These are phyloP conservation scores for Eucalyptus erythrocorys DNA, from an alignment of 345 rosid genomes.

Conservation along the genomic window DNA sequence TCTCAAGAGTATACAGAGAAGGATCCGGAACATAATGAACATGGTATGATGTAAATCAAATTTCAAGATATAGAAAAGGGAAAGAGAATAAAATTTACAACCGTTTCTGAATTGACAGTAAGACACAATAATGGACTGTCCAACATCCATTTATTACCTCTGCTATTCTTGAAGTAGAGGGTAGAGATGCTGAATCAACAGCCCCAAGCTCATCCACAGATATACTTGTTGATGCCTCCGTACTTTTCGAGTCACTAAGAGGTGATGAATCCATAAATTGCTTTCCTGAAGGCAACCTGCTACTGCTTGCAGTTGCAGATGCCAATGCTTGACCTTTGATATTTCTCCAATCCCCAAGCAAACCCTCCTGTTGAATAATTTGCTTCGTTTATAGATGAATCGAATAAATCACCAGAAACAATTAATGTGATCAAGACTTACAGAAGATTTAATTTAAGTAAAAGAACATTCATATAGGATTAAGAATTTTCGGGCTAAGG, in stretches of 20 bases:
- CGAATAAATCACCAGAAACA: background rate
- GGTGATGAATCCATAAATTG: constrained; percentile 51
- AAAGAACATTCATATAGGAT: background rate
- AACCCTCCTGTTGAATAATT: constrained; percentile 39
- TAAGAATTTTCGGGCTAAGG: background rate
- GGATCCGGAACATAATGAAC: background rate
- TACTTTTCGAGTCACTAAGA: constrained; percentile 58
- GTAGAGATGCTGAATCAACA: constrained; percentile 53
- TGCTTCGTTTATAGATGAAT: background rate
- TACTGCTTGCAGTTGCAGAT: constrained; percentile 60
- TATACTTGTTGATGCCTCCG: constrained; percentile 51
- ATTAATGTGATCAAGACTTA: background rate
- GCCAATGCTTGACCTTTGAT: constrained; percentile 55
- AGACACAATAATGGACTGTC: background rate
- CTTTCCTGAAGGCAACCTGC: constrained; percentile 59
- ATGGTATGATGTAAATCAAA: background rate
- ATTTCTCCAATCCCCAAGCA: constrained; percentile 69
- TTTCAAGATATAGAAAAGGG: background rate
- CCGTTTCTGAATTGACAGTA: background rate
- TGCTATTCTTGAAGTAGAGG: constrained; percentile 69
- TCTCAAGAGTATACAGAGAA: background rate
- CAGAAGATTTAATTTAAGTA: background rate
- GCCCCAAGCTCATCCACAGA: constrained; percentile 58
- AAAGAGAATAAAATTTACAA: background rate
- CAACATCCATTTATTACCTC: constrained; percentile 37